These are phyloP conservation scores for Trichoderma parareesei DNA, from an alignment of 495 filamentous ascomycete species.

Conservation along the genomic window DNA sequence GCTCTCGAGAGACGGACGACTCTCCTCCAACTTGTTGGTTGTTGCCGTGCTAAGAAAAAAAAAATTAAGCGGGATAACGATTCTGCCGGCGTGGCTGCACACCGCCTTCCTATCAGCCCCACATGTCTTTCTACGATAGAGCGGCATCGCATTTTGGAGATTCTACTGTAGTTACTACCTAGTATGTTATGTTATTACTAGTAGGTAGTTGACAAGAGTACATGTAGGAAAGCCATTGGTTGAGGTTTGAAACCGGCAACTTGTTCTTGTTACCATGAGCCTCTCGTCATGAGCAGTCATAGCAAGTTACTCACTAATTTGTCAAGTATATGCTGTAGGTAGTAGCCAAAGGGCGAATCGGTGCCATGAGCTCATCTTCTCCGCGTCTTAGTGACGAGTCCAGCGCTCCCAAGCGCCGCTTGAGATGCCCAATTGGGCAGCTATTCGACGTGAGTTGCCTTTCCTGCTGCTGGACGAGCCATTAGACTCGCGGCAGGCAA, in stretches of 20 bases:
- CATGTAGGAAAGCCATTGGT: background rate
- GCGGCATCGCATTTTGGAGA: too few species aligned
- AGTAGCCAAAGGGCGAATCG: too few species aligned
- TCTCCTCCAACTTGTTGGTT: background rate
- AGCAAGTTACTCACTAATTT: too few species aligned
- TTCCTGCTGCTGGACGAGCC: background rate
- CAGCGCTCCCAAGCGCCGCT: background rate
- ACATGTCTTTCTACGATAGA: background rate
- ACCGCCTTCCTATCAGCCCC: constrained; percentile 5
- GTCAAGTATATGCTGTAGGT: too few species aligned
- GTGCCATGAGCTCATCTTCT: too few species aligned
- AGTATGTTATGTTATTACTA: background rate
- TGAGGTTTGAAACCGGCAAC: background rate
- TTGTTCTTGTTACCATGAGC: background rate
- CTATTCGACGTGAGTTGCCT: background rate
- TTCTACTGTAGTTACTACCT: background rate
- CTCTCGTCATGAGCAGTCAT: background rate
- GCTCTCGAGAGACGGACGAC: background rate
- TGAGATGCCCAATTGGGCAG: background rate
- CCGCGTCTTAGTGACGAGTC: too few species aligned
- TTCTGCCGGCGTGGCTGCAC: constrained; percentile 7
- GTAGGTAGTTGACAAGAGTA: too few species aligned
- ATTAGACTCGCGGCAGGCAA: background rate
- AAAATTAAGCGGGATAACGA: constrained; percentile 7
- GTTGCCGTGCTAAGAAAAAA: constrained; percentile 9